A percentile compares a stretch with the other conserved stretches of the same genome.
phyloP scores from a whole-genome alignment of 78 protist genomes.

The Thecamonas trahens region DNA sequence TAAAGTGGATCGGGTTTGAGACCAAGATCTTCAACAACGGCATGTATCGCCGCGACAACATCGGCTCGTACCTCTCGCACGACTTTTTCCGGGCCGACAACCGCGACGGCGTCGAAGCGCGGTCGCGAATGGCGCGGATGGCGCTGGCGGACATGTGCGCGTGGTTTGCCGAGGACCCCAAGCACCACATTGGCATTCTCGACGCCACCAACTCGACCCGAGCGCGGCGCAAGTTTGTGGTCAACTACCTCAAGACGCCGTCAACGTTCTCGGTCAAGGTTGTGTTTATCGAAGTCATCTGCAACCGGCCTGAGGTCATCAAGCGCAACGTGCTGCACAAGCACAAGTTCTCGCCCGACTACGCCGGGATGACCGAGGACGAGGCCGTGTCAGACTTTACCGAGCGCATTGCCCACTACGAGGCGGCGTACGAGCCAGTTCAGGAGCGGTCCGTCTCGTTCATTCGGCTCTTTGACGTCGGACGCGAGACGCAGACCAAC shows the following conservation, averaged over 20 bases:
- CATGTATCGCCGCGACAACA: neutral
- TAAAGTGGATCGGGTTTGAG: slow-evolving; percentile 59
- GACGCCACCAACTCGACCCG: slow-evolving; percentile 73
- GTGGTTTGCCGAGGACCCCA: slow-evolving; percentile 1
- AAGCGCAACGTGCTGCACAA: slow-evolving; percentile 48
- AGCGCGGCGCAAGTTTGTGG: slow-evolving; percentile 40
- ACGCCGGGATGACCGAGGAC: slow-evolving; percentile 26
- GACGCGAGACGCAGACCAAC: neutral
- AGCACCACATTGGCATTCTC: slow-evolving; percentile 44
- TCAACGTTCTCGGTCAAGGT: slow-evolving; percentile 4
- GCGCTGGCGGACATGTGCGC: slow-evolving; percentile 8
- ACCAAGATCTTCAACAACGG: slow-evolving; percentile 64
- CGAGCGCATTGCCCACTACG: slow-evolving; percentile 48
- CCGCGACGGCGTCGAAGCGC: slow-evolving; percentile 49
- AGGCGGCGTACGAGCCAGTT: slow-evolving; percentile 48
- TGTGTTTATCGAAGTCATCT: slow-evolving; percentile 31
- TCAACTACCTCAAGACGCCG: neutral
- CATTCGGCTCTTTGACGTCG: slow-evolving; percentile 10
- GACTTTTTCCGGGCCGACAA: slow-evolving; percentile 70
- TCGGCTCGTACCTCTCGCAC: slow-evolving; percentile 45
- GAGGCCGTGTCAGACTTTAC: slow-evolving; percentile 65
- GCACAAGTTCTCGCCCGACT: slow-evolving; percentile 54
- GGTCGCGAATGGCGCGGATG: slow-evolving; percentile 10
- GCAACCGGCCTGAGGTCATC: slow-evolving; percentile 45
- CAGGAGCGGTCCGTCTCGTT: neutral